Evolutionary conservation across 2,329 filamentous ascomycete genomes (phyloP).

Genomic region (Tetracladium maxilliforme): DNA sequence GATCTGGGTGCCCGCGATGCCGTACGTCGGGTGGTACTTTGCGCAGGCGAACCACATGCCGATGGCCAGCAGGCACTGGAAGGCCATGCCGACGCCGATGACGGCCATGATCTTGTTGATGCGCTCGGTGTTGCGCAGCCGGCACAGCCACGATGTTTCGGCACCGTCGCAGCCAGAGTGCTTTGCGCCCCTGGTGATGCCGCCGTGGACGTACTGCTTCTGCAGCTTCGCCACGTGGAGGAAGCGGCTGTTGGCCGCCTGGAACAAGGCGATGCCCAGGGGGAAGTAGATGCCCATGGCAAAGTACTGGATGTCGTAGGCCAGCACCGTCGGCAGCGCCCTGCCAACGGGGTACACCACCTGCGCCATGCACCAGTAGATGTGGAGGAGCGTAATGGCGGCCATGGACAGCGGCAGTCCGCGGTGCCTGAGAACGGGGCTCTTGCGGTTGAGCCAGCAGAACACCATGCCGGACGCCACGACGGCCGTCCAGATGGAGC

Average conservation of each 20-base stretch:
- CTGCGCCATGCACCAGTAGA: conserved; percentile 24
- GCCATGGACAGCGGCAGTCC: conserved; percentile 23
- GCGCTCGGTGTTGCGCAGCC: conserved; percentile 19
- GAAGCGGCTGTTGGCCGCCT: conserved; percentile 37
- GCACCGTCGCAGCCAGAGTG: conserved; percentile 13
- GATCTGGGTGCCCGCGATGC: conserved; percentile 21
- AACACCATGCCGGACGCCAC: too few species aligned
- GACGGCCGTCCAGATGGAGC: too few species aligned
- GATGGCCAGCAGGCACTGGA: conserved; percentile 33
- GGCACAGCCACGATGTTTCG: conserved; percentile 16
- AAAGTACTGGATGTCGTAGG: conserved; percentile 39
- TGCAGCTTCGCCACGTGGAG: conserved; percentile 33
- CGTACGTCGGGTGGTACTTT: conserved; percentile 40
- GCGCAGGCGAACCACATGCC: conserved; percentile 39
- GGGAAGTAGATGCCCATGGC: conserved; percentile 44
- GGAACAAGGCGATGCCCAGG: conserved; percentile 41
- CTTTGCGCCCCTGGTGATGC: conserved; percentile 4
- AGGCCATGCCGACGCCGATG: conserved; percentile 29
- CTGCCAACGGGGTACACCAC: conserved; percentile 24
- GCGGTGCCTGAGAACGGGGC: conserved; percentile 22
- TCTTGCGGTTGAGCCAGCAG: too few species aligned
- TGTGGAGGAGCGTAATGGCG: conserved; percentile 21
- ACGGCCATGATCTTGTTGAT: conserved; percentile 24
- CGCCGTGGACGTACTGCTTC: conserved; percentile 23
- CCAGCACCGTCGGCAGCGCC: conserved; percentile 20